Evolutionary conservation across 2,329 filamentous ascomycete species (phyloP).

Genomic region (Monilinia vaccinii-corymbosi): DNA sequence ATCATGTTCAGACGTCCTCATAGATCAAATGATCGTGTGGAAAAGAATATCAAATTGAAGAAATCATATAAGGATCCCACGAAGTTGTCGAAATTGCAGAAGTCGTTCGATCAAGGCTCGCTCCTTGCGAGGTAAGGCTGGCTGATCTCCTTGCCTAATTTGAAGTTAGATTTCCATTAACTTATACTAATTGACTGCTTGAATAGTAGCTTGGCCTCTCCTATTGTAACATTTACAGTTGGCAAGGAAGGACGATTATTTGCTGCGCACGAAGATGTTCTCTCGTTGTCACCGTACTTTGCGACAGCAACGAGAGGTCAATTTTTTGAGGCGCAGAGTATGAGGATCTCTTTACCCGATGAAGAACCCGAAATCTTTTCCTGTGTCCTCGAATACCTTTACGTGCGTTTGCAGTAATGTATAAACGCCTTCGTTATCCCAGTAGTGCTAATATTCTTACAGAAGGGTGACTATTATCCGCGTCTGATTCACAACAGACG

Average conservation of each 20-base stretch:
- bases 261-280: slow-evolving; percentile 88
- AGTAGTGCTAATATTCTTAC: not conserved
- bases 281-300: slow-evolving; percentile 80
- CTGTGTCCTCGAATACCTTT: slow-evolving; percentile 89
- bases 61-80: slow-evolving; percentile 69
- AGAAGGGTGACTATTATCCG: slow-evolving; percentile 48
- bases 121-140: slow-evolving; percentile 37
- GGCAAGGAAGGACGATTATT: slow-evolving; percentile 81
- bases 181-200: slow-evolving; percentile 11
- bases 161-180: not conserved
- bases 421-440: not conserved
- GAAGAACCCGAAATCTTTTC: slow-evolving; percentile 91
- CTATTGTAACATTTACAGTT: slow-evolving; percentile 81
- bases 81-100: slow-evolving; percentile 78
- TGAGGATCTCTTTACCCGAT: slow-evolving; percentile 62
- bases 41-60: slow-evolving; percentile 79
- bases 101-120: slow-evolving; percentile 58
- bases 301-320: slow-evolving; percentile 60
- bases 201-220: slow-evolving; percentile 38
- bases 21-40: slow-evolving; percentile 73
- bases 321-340: slow-evolving; percentile 67
- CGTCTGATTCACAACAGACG: slow-evolving; percentile 80
- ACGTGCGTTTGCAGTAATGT: slow-evolving; percentile 35
- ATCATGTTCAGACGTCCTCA: slow-evolving; percentile 92
- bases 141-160: slow-evolving; percentile 6